These are phyloP conservation scores for Fallopia convolvulus DNA, from an alignment of 148 eudicot species.

Conservation along the genomic window DNA sequence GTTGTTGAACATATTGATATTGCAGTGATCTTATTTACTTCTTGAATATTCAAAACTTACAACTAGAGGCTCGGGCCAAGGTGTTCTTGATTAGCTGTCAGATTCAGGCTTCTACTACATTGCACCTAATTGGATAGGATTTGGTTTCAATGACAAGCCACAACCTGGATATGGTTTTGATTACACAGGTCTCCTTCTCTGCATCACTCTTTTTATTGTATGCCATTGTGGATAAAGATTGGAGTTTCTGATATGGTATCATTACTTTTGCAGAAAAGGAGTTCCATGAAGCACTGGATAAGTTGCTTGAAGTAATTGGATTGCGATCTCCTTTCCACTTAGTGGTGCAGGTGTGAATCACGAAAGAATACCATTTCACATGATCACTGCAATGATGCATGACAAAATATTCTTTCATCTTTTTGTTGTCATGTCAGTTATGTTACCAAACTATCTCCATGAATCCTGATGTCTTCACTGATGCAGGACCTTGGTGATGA, in stretches of 20 bases:
- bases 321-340: slow-evolving; percentile 63
- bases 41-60: background rate
- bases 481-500: too few relatives aligned
- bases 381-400: background rate
- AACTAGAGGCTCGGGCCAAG: too few relatives aligned
- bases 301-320: slow-evolving; percentile 64
- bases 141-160: slow-evolving; percentile 98
- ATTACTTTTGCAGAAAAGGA: slow-evolving; percentile 10
- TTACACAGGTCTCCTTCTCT: slow-evolving; percentile 64
- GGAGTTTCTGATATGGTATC: background rate
- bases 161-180: slow-evolving; percentile 90
- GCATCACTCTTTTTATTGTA: background rate
- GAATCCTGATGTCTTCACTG: too few relatives aligned
- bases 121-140: slow-evolving; percentile 99
- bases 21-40: background rate
- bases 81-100: slow-evolving; percentile 50
- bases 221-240: background rate
- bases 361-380: background rate
- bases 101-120: slow-evolving; percentile 88
- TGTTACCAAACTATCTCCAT: too few relatives aligned
- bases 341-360: slow-evolving; percentile 74
- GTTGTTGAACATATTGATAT: background rate
- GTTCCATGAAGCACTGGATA: slow-evolving; percentile 79
- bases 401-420: too few relatives aligned
- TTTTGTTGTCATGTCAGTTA: too few relatives aligned